Conservation (phyloP, 2,329 filamentous ascomycete species). For the Botrytis fragariae region DNA sequence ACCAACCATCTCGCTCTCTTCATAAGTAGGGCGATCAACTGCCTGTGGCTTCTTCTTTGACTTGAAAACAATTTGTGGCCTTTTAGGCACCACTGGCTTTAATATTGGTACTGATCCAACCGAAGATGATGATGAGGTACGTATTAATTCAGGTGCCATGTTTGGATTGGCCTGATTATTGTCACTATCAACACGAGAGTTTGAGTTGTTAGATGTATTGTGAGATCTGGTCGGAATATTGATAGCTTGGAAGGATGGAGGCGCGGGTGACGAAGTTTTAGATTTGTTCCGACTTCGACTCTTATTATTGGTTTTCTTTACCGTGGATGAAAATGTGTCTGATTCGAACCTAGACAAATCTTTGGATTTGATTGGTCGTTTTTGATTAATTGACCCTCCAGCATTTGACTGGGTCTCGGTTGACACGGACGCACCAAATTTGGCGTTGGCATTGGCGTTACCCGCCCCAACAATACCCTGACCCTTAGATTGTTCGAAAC, state of each 20-base stretch:
- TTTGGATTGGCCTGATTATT: constrained; percentile 15
- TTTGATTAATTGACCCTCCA: constrained; percentile 25
- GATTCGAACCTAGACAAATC: constrained; percentile 32
- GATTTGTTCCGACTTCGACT: constrained; percentile 14
- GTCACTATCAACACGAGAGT: constrained; percentile 8
- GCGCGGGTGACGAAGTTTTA: constrained; percentile 22
- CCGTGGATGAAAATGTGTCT: constrained; percentile 32
- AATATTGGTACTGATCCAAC: constrained; percentile 21
- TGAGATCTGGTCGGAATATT: constrained; percentile 22
- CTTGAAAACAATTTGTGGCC: constrained; percentile 24
- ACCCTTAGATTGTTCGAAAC: constrained; percentile 14
- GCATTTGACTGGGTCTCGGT: constrained; percentile 31
- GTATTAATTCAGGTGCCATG: constrained; percentile 25
- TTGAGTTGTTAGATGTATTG: constrained; percentile 18
- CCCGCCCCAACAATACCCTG: constrained; percentile 14
- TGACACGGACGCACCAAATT: constrained; percentile 28
- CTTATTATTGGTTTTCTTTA: constrained; percentile 20
- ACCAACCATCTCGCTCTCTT: constrained; percentile 26
- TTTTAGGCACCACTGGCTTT: constrained; percentile 6
- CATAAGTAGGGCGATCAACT: constrained; percentile 23
- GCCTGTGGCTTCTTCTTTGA: constrained; percentile 25
- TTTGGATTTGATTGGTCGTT: constrained; percentile 31
- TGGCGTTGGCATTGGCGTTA: constrained; percentile 29
- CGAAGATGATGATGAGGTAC: constrained; percentile 24
- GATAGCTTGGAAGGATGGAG: constrained; percentile 25